A percentile compares a stretch with the other conserved stretches of the same genome.
Conservation (phyloP, 2,329 filamentous ascomycete species). For the Davidsoniella neocaledoniae region DNA sequence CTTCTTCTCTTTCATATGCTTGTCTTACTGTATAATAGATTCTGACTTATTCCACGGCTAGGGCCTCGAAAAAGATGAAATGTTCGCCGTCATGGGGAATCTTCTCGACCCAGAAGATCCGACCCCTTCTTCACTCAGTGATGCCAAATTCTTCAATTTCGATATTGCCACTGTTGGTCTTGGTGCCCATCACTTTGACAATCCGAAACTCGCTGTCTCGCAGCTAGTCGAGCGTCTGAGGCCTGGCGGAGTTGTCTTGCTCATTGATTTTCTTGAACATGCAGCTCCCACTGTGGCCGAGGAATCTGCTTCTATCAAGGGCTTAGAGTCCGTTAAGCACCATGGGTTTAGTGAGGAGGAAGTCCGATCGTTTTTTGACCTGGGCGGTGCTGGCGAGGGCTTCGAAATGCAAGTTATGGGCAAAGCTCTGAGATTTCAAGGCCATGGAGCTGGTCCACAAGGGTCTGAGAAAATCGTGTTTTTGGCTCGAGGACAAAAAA, state of each 20-base stretch:
- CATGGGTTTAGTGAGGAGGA: slow-evolving; percentile 47
- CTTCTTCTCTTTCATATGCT: neutral
- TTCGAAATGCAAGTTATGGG: slow-evolving; percentile 41
- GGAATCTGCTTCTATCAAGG: slow-evolving; percentile 15
- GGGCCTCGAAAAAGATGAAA: slow-evolving; percentile 34
- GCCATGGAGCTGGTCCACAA: slow-evolving; percentile 20
- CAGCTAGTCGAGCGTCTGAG: slow-evolving; percentile 44
- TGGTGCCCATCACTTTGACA: slow-evolving; percentile 51
- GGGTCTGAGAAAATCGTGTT: slow-evolving; percentile 26
- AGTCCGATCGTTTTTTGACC: slow-evolving; percentile 42
- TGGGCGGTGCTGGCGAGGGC: slow-evolving; percentile 40
- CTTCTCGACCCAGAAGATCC: slow-evolving; percentile 30
- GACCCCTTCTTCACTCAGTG: slow-evolving; percentile 37
- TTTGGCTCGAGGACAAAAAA: slow-evolving; percentile 16
- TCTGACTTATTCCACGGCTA: slow-evolving; percentile 14
- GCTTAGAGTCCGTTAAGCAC: slow-evolving; percentile 31
- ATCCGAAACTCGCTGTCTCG: slow-evolving; percentile 41
- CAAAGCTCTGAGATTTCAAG: slow-evolving; percentile 29
- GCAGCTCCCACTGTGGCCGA: slow-evolving; percentile 18
- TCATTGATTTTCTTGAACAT: slow-evolving; percentile 51
- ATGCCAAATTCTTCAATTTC: slow-evolving; percentile 48
- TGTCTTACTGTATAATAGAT: neutral
- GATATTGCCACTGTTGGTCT: slow-evolving; percentile 48
- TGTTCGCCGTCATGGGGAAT: slow-evolving; percentile 41
- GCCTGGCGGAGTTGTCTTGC: slow-evolving; percentile 47